These are phyloP conservation scores for Pythium rishiriense DNA, from an alignment of 352 stramenopile species.

Conservation along the genomic window DNA sequence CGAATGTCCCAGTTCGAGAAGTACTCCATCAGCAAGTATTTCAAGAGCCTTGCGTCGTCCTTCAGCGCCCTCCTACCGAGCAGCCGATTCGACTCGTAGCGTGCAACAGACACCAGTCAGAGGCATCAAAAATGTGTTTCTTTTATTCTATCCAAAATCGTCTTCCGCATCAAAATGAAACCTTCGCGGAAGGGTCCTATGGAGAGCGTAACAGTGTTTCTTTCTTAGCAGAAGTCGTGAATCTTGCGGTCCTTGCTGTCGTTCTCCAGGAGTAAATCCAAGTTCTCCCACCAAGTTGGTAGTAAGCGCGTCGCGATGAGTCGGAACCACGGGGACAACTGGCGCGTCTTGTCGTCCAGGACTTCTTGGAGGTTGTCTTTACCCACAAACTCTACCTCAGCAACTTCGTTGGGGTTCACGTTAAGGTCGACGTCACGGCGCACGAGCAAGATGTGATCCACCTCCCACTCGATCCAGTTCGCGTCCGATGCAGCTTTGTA, in stretches of 20 bases:
- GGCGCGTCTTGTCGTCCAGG: conserved; percentile 51
- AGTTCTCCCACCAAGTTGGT: conserved; percentile 70
- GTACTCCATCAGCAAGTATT: conserved; percentile 80
- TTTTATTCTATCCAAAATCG: conserved; percentile 1
- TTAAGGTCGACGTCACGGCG: conserved; percentile 79
- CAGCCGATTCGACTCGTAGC: conserved; percentile 45
- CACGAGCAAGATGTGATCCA: conserved; percentile 98
- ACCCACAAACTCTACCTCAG: conserved; percentile 88
- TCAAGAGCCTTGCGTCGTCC: conserved; percentile 59
- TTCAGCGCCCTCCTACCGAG: conserved; percentile 50
- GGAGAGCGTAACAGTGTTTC: neutral
- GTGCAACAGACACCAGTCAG: neutral
- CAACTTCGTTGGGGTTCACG: conserved; percentile 94
- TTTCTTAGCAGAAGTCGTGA: conserved; percentile 48
- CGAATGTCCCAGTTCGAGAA: conserved; percentile 85
- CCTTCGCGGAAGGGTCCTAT: neutral
- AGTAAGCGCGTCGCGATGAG: conserved; percentile 73
- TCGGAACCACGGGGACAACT: conserved; percentile 86
- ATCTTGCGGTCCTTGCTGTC: conserved; percentile 55
- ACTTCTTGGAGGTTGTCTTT: conserved; percentile 53
- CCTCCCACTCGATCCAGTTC: conserved; percentile 98
- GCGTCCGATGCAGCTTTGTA: conserved; percentile 93
- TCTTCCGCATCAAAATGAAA: neutral
- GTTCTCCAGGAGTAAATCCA: conserved; percentile 58
- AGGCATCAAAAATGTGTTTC: neutral